phyloP scores from a whole-genome alignment of 1,284 basidiomycete species.

The Sporisorium iseilematis-ciliati region DNA sequence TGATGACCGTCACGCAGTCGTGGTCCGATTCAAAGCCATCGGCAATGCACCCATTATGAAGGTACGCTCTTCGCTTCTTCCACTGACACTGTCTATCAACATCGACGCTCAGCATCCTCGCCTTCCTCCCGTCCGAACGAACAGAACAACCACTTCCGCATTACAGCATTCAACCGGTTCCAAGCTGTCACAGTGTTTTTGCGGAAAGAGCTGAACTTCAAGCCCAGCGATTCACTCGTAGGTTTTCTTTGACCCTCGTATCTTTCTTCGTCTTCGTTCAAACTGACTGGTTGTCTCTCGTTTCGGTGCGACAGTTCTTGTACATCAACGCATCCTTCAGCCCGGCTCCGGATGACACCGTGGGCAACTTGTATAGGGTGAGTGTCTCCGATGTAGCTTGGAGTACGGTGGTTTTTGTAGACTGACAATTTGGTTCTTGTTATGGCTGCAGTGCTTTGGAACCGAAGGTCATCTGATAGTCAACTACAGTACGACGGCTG shows the following conservation, averaged over 20 bases:
- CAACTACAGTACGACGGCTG: conserved; percentile 67
- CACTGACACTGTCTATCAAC: not conserved
- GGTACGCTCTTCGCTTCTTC: conserved; percentile 38
- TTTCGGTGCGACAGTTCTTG: conserved; percentile 78
- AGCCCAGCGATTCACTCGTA: conserved; percentile 87
- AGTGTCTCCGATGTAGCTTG: conserved; percentile 14
- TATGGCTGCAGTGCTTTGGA: conserved; percentile 59
- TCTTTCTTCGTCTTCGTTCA: not conserved
- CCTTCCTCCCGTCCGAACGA: not conserved
- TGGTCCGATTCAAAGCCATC: conserved; percentile 98
- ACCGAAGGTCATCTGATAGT: conserved; percentile 67
- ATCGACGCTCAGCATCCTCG: not conserved
- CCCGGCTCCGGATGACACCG: conserved; percentile 90
- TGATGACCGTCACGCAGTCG: conserved; percentile 75
- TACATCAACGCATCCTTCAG: conserved; percentile 99
- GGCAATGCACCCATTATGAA: conserved; percentile 99
- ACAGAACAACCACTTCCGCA: conserved; percentile 91
- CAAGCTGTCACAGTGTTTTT: conserved; percentile 95
- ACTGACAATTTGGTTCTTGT: not conserved
- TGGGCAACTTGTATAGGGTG: conserved; percentile 80
- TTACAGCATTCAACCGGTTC: conserved; percentile 92
- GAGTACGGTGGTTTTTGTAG: too few species aligned
- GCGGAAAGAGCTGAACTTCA: conserved; percentile 89
- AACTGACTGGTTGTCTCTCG: not conserved
- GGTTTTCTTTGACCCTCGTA: conserved; percentile 68